Evolutionary conservation across 257 asterid genomes (phyloP), one percentile per base, ranked within the genome.

Genomic region (Jacaranda copaia): DNA sequence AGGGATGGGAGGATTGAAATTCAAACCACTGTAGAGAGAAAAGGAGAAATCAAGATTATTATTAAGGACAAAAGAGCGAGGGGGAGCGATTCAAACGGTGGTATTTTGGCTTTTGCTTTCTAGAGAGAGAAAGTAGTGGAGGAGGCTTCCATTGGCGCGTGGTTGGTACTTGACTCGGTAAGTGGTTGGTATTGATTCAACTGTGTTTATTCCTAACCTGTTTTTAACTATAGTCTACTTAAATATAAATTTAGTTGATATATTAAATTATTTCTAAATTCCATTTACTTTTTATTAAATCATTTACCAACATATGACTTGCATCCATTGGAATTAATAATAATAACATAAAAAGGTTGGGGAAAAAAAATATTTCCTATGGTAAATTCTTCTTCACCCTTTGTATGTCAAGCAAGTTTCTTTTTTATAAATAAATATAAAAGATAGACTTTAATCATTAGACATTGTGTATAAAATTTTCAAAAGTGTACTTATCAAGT

Each of bases 31-130:
- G 80, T 72, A 55, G 62, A 81, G 74, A 69, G 64, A 49, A 11
- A 40, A n/a, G 9, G 32, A 32, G 71, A 65, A 8, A 49, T 2
- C 56, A 18, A 45, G 39, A 14, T 66, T 40, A 43, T 40, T 42
- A 43, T 45, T 18, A 38, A 16, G 72, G 38, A 53, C 5, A 74
- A 18, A 77, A 60, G 61, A 55, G 53, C 40, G 48, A 61, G 72
- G 45, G 76, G n/a, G 90, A 81, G 65, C 92, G 90, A 72, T 87
- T 84, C 88, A 80, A 82, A 77, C 61, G 84, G 79, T 56, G 76
- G 66, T 58, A 9, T 19, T 25, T 20, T 77, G 56, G 57, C 76
- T 25, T 61, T 60, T n/a, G 65, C 49, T 58, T 60, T 75, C 40
- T 70, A 43, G 25, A 64, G 77, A 39, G 80, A 18, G 74, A 46